Base-by-base conservation (phyloP, 2,329 filamentous ascomycete genomes). In the Pseudogymnoascus sp. region DNA sequence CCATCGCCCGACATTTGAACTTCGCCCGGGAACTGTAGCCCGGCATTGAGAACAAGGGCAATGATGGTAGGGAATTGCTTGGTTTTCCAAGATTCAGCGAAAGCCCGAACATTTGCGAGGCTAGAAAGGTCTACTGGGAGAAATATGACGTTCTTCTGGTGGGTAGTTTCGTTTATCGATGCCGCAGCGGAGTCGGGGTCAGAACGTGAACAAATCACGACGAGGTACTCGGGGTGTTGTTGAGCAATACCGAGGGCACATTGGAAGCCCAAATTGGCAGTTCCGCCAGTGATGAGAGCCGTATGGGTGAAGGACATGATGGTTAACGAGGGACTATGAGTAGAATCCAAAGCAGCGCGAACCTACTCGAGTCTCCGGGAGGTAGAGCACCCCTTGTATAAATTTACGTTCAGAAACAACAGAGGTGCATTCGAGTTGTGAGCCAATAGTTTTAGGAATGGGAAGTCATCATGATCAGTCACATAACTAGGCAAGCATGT, bases 41-140 rank as follows among this genome's bases (percentile, higher is more conserved):
- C 80, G 1, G 80, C 80, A 61, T 83, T 83, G 18, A 81, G 71
- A n/a, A 80, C 65, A 5, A 83, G 73, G 3, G 73, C 70, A 60
- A 75, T 71, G 63, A 82, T 78, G 0, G 77, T 77, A 3, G 79
- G 75, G 23, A 74, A 73, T 1, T 72, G 66, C 6, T 70, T 71
- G 2, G 68, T 53, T 2, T 67, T 63, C 74, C 75, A 82, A 1
- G 69, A 49, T n/a, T 69, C 56, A 16, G 71, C 77, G 63, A 79
- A 83, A 8, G 66, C 40, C n/a, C 78, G 76, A 14, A 82, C 72
- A 9, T 75, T 77, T 14, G 69, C 63, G 1, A 74, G 64, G 53
- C 70, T 70, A n/a, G 73, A 72, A 2, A 83, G 75, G 66, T 82
- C 78, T 3, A 83, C 75, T 0, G 73, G 69, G 5, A 78, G 66